Evolutionary conservation across 2,329 filamentous ascomycete species (phyloP).

Genomic region (Kalmusia sp.): DNA sequence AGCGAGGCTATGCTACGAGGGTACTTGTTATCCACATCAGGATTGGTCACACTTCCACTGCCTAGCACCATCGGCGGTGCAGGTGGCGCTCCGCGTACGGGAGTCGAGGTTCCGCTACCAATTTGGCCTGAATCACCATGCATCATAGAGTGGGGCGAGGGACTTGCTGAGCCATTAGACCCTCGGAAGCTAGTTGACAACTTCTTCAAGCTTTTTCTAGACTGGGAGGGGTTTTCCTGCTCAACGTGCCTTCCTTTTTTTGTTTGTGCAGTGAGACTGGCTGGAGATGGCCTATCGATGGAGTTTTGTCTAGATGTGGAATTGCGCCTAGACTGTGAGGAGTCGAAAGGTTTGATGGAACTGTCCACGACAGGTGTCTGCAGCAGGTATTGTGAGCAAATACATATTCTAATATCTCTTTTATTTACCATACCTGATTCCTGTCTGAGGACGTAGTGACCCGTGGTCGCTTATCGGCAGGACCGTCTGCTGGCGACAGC

Average conservation of each 20-base stretch:
- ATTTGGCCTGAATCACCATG: background rate
- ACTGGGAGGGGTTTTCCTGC: no score
- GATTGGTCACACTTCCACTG: no score
- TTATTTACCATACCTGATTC: background rate
- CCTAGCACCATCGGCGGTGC: slow-evolving; percentile 1
- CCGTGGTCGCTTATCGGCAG: background rate
- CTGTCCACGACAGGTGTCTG: no score
- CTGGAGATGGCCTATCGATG: no score
- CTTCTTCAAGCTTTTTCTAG: no score
- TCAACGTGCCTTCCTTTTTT: no score
- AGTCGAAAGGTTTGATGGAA: no score
- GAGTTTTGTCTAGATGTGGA: no score
- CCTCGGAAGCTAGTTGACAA: background rate
- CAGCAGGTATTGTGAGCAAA: background rate
- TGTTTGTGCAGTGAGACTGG: no score
- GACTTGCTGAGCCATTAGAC: background rate
- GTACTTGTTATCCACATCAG: no score
- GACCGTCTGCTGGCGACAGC: background rate
- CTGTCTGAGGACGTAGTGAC: background rate
- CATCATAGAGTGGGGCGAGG: background rate
- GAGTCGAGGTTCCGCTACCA: background rate
- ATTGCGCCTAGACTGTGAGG: no score
- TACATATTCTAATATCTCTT: background rate
- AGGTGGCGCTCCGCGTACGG: background rate
- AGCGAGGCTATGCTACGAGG: no score